phyloP scores from a whole-genome alignment of 2,329 filamentous ascomycete species.

The Fusarium metavorans region DNA sequence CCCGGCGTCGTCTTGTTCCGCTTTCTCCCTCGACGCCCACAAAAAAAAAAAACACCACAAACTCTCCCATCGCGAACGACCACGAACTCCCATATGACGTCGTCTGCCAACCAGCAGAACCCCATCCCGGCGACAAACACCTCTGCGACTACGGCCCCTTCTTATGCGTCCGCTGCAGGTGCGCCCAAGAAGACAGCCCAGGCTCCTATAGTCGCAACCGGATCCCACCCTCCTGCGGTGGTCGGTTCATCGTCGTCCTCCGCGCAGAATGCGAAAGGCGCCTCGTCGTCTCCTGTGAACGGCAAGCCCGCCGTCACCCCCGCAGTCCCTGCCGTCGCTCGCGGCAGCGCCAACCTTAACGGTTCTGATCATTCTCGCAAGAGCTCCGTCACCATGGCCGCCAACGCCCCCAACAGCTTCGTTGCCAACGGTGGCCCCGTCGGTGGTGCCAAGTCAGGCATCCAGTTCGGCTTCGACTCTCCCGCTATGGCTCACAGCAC shows the following conservation, averaged over 20 bases:
- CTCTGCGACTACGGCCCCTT: slow-evolving; percentile 68
- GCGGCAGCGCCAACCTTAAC: slow-evolving; percentile 75
- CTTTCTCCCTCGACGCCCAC: slow-evolving; percentile 39
- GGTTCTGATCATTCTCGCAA: slow-evolving; percentile 85
- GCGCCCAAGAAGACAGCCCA: slow-evolving; percentile 72
- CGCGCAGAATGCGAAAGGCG: slow-evolving; percentile 70
- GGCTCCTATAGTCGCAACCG: slow-evolving; percentile 71
- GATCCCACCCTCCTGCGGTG: slow-evolving; percentile 66
- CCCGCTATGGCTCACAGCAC: slow-evolving; percentile 75
- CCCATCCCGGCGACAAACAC: slow-evolving; percentile 68
- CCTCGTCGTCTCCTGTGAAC: slow-evolving; percentile 84
- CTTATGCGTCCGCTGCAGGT: slow-evolving; percentile 76
- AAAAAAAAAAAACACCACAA: slow-evolving; percentile 39
- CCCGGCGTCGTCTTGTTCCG: slow-evolving; percentile 41
- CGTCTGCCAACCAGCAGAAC: slow-evolving; percentile 67
- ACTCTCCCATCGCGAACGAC: slow-evolving; percentile 46
- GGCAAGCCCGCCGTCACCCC: slow-evolving; percentile 80
- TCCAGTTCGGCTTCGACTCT: slow-evolving; percentile 88
- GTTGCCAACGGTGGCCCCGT: slow-evolving; percentile 78
- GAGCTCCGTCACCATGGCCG: slow-evolving; percentile 90
- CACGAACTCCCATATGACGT: slow-evolving; percentile 66
- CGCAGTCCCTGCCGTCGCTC: slow-evolving; percentile 74
- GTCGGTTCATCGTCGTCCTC: slow-evolving; percentile 65
- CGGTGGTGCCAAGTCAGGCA: slow-evolving; percentile 70
- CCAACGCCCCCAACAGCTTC: slow-evolving; percentile 81